Conservation (phyloP, 441 rosid species). For the Gossypium trilobum region DNA sequence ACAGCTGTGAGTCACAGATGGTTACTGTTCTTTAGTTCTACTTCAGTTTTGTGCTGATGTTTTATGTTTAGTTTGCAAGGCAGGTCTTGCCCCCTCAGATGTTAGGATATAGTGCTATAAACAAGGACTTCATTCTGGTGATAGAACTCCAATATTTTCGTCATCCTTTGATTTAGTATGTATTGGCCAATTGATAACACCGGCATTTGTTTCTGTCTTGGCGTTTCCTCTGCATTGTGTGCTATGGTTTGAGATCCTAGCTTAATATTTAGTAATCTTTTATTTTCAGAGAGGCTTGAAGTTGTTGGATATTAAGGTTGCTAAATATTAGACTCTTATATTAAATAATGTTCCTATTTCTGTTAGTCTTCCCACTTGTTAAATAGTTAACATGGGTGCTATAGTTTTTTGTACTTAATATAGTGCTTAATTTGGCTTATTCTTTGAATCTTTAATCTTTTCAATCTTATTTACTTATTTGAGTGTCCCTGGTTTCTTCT, state of each 20-base stretch:
- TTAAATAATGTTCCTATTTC: neutral
- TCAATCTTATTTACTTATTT: neutral
- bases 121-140: neutral
- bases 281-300: conserved; percentile 21
- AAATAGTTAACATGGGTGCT: neutral
- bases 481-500: neutral
- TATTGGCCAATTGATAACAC: conserved; percentile 45
- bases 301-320: conserved; percentile 19
- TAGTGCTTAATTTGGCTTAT: neutral
- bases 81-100: conserved; percentile 5
- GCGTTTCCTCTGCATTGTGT: conserved; percentile 46
- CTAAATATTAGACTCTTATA: conserved; percentile 8
- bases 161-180: conserved; percentile 16
- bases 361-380: neutral
- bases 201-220: conserved; percentile 49
- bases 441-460: neutral
- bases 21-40: neutral
- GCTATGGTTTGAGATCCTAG: conserved; percentile 50
- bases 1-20: conserved; percentile 3
- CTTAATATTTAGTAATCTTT: conserved; percentile 26
- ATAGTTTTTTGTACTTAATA: neutral
- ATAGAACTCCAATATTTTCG: neutral
- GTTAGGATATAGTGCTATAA: neutral
- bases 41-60: conserved; percentile 10
- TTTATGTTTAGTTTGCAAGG: conserved; percentile 13